Base-by-base conservation (phyloP, 108 stramenopile genomes). In the Cylindrotheca closterium region DNA sequence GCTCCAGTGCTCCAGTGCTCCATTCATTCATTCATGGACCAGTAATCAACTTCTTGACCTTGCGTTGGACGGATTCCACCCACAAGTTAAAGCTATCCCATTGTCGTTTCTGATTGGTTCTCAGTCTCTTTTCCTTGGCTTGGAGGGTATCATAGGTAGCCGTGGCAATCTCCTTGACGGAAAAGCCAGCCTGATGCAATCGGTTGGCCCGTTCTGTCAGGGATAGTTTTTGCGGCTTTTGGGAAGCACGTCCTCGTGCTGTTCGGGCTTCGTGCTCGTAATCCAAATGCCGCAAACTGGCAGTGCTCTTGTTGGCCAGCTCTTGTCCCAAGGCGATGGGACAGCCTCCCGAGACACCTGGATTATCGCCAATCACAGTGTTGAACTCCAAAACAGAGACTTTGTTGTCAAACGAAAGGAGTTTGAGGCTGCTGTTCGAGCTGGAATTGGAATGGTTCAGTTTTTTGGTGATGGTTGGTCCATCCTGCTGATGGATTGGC, bases 331-430 rank as follows among this genome's bases (percentile, higher is more conserved):
- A 34, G 24, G 63, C 63, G 12, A 64, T 52, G 10, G 63, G 63
- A 53, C 63, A 64, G 2, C 63, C 63, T 17, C 37, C 63, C 21
- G 30, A 12, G 3, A 52, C 51, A n/a, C 30, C 51, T 33, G 63
- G 63, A 54, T 34, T 33, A 50, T 64, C 63, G 0, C 63, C 63
- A 49, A 64, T 64, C 1, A 25, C 50, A 4, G 34, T 42, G 10
- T 47, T 27, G 33, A 64, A 64, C 30, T 64, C 63, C 5, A 30
- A 24, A 1, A 64, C 37, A 42, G 10, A 10, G 7, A 42, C 37
- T 42, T 42, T 15, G 10, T 7, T 7, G 37, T 15, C 15, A 15
- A 42, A 42, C 10, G 10, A 42, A 42, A 42, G 37, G 15, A 15
- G 7, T 42, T 42, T n/a, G n/a, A n/a, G n/a, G n/a, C n/a, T n/a